Conservation (phyloP, 208 protist genomes). For the Crithidia thermophila region DNA sequence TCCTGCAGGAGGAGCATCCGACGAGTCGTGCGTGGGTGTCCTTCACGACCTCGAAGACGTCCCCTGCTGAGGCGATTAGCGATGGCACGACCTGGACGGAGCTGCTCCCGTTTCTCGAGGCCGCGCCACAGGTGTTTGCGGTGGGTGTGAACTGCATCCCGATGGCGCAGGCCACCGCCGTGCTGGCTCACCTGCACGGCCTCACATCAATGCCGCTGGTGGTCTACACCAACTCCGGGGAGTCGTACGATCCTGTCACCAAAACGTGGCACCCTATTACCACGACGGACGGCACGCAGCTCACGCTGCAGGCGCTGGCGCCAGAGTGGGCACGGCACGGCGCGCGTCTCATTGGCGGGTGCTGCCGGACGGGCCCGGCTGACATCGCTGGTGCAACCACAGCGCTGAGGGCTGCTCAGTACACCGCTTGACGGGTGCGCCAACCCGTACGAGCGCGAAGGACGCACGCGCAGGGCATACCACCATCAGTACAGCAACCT, state of each 20-base stretch:
- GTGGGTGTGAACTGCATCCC: conserved; percentile 69
- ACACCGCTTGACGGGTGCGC: not conserved
- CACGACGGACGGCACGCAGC: not conserved
- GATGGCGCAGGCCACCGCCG: conserved; percentile 21
- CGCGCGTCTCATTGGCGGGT: conserved; percentile 55
- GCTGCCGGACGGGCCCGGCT: conserved; percentile 38
- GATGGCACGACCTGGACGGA: conserved; percentile 44
- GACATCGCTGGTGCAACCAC: conserved; percentile 22
- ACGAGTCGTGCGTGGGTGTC: conserved; percentile 44
- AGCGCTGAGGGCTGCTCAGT: conserved; percentile 4
- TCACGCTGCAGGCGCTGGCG: conserved; percentile 26
- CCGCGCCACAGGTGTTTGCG: conserved; percentile 37
- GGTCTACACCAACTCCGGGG: conserved; percentile 66
- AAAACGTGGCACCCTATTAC: conserved; percentile 36
- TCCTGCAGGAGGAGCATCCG: conserved; percentile 58
- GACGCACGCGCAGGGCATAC: not conserved
- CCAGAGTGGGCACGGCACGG: conserved; percentile 30
- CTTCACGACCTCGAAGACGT: conserved; percentile 39
- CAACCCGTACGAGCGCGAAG: not conserved
- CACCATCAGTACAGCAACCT: not conserved
- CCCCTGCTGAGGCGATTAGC: conserved; percentile 28
- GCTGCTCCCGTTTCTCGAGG: conserved; percentile 38
- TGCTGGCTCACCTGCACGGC: conserved; percentile 31
- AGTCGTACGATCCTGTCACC: conserved; percentile 38
- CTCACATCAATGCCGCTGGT: conserved; percentile 57